Percentiles rank a stretch among this genome's conserved stretches.
phyloP scores from a whole-genome alignment of 768 basidiomycete genomes.

The Tulasnella sp. region DNA sequence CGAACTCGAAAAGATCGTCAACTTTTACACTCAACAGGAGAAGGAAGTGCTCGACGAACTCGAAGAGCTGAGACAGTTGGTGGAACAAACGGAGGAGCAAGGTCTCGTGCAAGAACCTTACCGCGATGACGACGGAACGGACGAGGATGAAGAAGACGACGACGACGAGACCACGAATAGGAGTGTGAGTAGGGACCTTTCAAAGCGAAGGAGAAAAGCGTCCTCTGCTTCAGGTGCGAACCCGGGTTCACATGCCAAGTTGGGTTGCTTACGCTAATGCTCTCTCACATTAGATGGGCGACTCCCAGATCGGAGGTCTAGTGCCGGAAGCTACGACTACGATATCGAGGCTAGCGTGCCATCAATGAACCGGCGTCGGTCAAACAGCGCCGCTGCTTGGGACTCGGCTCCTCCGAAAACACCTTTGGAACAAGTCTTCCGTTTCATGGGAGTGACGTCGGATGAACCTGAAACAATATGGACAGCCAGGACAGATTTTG shows the following conservation, averaged over 20 bases:
- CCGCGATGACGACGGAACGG: slow-evolving; percentile 51
- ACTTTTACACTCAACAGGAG: slow-evolving; percentile 77
- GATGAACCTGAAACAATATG: slow-evolving; percentile 55
- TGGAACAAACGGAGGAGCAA: slow-evolving; percentile 57
- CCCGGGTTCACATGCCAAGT: background rate
- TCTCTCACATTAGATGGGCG: background rate
- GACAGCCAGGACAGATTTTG: slow-evolving; percentile 74
- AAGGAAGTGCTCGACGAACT: slow-evolving; percentile 64
- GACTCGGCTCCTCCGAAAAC: slow-evolving; percentile 30
- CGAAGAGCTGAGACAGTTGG: slow-evolving; percentile 53
- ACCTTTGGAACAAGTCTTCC: slow-evolving; percentile 49
- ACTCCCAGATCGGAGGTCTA: slow-evolving; percentile 10
- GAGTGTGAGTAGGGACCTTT: slow-evolving; percentile 22
- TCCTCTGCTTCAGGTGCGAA: slow-evolving; percentile 2
- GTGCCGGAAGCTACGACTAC: slow-evolving; percentile 12
- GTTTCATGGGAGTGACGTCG: slow-evolving; percentile 35
- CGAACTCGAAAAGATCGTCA: slow-evolving; percentile 74
- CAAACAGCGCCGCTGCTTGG: background rate
- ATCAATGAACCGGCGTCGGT: background rate
- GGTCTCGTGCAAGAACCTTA: slow-evolving; percentile 46
- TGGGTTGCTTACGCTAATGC: background rate
- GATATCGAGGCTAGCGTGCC: slow-evolving; percentile 22
- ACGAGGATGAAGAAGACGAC: slow-evolving; percentile 49
- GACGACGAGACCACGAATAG: slow-evolving; percentile 50
- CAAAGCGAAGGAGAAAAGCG: slow-evolving; percentile 11